Percentiles rank a stretch among this genome's conserved stretches.
These are phyloP conservation scores for Vigna trinervia DNA, from an alignment of 306 rosid genomes.

Conservation along the genomic window DNA sequence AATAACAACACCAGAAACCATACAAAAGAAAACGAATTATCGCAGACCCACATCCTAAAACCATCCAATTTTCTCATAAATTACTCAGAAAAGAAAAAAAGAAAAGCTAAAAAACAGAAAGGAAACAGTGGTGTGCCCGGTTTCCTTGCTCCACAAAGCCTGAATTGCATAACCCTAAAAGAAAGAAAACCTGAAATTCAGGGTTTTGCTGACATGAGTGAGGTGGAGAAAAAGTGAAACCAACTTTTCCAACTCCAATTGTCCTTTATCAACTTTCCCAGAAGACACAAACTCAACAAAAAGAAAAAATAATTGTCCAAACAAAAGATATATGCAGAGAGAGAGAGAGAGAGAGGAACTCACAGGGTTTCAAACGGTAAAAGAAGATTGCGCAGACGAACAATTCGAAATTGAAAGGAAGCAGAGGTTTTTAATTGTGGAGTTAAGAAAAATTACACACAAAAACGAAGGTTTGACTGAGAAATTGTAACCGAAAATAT, in stretches of 20 bases:
- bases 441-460: not conserved
- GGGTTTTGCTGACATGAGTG: not conserved
- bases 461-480: not conserved
- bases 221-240: not conserved
- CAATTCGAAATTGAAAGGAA: not conserved
- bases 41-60: conserved; percentile 7
- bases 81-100: not conserved
- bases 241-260: not conserved
- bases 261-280: conserved; percentile 40
- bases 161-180: conserved; percentile 27
- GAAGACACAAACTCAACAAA: conserved; percentile 43
- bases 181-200: conserved; percentile 18
- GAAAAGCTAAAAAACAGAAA: not conserved
- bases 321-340: not conserved
- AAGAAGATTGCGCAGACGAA: not conserved
- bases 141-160: not conserved
- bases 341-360: conserved; percentile 23
- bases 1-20: conserved; percentile 22
- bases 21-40: not conserved
- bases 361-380: conserved; percentile 55
- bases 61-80: not conserved
- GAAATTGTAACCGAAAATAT: conserved; percentile 23
- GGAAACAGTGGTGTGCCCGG: no score
- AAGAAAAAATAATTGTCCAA: not conserved
- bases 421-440: not conserved